These are phyloP conservation scores for Ceratocystis ficicola DNA, from an alignment of 2,329 filamentous ascomycete species.

Conservation along the genomic window DNA sequence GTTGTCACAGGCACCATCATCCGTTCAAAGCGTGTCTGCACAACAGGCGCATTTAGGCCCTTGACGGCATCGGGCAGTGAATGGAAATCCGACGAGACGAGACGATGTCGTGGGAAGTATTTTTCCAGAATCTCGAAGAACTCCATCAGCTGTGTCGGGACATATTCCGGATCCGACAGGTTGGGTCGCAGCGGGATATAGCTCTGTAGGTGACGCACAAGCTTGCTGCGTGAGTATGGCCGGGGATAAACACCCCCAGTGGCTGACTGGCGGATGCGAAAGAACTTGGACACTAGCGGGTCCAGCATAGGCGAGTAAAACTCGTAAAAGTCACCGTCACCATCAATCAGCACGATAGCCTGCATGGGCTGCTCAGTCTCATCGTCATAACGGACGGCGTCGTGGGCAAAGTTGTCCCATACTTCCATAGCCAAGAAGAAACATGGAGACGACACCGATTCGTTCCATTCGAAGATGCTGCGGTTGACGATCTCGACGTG, in stretches of 20 bases:
- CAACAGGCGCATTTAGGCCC: conserved; percentile 84
- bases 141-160: conserved; percentile 87
- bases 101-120: conserved; percentile 80
- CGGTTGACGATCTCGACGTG: conserved; percentile 92
- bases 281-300: conserved; percentile 67
- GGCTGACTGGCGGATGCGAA: conserved; percentile 73
- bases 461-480: conserved; percentile 88
- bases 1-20: conserved; percentile 82
- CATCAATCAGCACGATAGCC: conserved; percentile 76
- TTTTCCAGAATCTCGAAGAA: conserved; percentile 86
- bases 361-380: conserved; percentile 70
- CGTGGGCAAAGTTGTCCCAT: conserved; percentile 96
- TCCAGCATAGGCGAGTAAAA: conserved; percentile 78
- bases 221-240: conserved; percentile 42
- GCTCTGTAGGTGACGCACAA: conserved; percentile 50
- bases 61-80: conserved; percentile 67
- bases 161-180: conserved; percentile 75
- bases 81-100: conserved; percentile 86
- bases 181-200: conserved; percentile 60
- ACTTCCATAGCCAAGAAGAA: conserved; percentile 98
- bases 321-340: conserved; percentile 80
- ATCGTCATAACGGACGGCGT: conserved; percentile 65
- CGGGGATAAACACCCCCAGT: conserved; percentile 51
- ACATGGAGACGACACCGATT: conserved; percentile 79
- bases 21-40: conserved; percentile 84